phyloP scores from a whole-genome alignment of 1,139 yeast genomes.

The Geotrichum fermentans region DNA sequence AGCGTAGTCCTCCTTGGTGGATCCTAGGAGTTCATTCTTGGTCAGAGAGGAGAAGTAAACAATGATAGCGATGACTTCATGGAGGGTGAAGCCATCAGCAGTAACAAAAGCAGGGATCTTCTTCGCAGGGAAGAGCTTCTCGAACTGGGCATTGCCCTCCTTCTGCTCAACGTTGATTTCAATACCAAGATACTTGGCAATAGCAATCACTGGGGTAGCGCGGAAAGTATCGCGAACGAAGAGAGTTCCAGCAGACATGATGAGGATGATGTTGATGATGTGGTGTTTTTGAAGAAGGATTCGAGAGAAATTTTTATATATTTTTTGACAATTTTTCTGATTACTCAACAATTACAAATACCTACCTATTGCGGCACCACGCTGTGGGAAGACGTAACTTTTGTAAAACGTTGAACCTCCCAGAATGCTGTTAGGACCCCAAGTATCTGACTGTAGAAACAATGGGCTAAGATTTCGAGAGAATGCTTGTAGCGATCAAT shows the following conservation, averaged over 20 bases:
- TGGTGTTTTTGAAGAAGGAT: too few relatives aligned
- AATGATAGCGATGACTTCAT: constrained; percentile 72
- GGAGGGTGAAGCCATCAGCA: constrained; percentile 71
- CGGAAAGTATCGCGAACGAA: constrained; percentile 20
- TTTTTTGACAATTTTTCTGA: too few relatives aligned
- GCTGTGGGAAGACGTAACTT: too few relatives aligned
- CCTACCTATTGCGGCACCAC: too few relatives aligned
- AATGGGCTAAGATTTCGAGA: too few relatives aligned
- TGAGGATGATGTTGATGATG: not conserved
- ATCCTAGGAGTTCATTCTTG: constrained; percentile 51
- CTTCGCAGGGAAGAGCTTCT: constrained; percentile 62
- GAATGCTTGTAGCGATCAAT: too few relatives aligned
- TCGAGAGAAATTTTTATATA: not conserved
- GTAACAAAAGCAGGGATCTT: constrained; percentile 77
- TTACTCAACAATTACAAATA: too few relatives aligned
- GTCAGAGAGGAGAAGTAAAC: constrained; percentile 39
- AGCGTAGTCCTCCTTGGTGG: constrained; percentile 62
- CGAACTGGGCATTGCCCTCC: constrained; percentile 44
- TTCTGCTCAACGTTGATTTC: constrained; percentile 55
- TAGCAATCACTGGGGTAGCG: constrained; percentile 39
- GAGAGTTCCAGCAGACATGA: constrained; percentile 37
- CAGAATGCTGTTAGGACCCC: too few relatives aligned
- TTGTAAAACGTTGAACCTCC: too few relatives aligned
- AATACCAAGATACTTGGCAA: constrained; percentile 66
- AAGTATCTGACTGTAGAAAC: too few relatives aligned